Conservation (phyloP, 768 basidiomycete genomes). For the Roridomyces roridus region DNA sequence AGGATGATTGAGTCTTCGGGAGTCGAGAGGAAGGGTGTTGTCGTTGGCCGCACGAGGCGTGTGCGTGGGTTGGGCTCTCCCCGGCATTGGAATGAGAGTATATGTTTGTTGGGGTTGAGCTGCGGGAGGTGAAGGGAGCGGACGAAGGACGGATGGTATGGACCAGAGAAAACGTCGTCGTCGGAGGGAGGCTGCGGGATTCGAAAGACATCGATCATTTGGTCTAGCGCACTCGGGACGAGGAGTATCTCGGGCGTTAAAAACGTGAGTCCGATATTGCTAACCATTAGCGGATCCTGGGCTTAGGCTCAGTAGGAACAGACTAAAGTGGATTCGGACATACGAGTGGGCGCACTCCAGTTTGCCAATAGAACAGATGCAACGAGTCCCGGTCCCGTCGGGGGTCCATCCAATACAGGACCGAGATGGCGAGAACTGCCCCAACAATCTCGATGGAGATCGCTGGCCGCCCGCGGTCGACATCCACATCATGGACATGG, state of each 20-base stretch:
- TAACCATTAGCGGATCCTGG: not conserved
- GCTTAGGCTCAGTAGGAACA: not conserved
- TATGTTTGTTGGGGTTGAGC: not conserved
- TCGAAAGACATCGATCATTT: conserved; percentile 5
- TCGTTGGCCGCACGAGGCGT: not conserved
- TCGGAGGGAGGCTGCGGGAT: not conserved
- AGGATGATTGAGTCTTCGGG: not conserved
- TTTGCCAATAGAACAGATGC: conserved; percentile 5
- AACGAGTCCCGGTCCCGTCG: not conserved
- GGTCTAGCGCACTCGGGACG: conserved; percentile 1
- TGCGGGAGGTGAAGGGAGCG: not conserved
- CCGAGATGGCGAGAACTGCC: not conserved
- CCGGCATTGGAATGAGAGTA: conserved; percentile 1
- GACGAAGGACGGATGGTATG: not conserved
- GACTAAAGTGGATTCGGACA: not conserved
- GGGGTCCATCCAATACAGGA: conserved; percentile 2
- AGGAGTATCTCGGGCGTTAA: not conserved
- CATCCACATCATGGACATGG: not conserved
- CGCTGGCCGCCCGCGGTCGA: not conserved
- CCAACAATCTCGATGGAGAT: conserved; percentile 14
- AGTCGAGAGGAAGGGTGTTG: not conserved
- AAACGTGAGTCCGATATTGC: conserved; percentile 11
- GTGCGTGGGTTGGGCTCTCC: not conserved
- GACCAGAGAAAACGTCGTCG: too few species aligned
- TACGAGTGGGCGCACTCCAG: not conserved